These are phyloP conservation scores for Cryptococcus amylolentus DNA, from an alignment of 1,284 basidiomycete species.

Conservation along the genomic window DNA sequence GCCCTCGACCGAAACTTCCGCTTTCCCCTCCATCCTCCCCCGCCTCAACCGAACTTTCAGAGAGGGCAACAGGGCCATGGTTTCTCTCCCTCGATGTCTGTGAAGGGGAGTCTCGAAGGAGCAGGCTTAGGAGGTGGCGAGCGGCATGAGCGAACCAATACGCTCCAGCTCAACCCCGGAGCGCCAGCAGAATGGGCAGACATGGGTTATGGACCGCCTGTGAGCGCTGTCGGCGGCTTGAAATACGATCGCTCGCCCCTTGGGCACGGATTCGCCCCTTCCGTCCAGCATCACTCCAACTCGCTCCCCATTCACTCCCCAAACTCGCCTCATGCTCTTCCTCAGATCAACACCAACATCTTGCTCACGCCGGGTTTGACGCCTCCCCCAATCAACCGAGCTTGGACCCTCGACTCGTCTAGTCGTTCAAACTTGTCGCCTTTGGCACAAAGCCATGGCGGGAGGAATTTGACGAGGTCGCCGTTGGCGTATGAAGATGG, in stretches of 20 bases:
- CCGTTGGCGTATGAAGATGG: neutral
- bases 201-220: neutral
- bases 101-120: neutral
- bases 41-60: neutral
- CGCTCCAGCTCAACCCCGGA: neutral
- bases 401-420: constrained; percentile 8
- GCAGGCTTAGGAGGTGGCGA: neutral
- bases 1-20: constrained; percentile 11
- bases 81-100: neutral
- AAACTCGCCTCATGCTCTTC: neutral
- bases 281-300: neutral
- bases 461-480: neutral
- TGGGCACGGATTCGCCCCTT: neutral
- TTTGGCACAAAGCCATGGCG: neutral
- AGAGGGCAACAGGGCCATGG: neutral
- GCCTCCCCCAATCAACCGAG: constrained; percentile 5
- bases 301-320: neutral
- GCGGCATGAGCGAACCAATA: neutral
- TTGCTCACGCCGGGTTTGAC: neutral
- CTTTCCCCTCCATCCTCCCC: constrained; percentile 1
- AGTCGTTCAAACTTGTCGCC: neutral
- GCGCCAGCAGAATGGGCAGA: too few relatives aligned
- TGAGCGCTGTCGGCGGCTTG: neutral
- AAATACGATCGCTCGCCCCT: too few relatives aligned
- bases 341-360: neutral